Evolutionary conservation across 257 asterid species (phyloP).

Genomic region (Cinchona pubescens): DNA sequence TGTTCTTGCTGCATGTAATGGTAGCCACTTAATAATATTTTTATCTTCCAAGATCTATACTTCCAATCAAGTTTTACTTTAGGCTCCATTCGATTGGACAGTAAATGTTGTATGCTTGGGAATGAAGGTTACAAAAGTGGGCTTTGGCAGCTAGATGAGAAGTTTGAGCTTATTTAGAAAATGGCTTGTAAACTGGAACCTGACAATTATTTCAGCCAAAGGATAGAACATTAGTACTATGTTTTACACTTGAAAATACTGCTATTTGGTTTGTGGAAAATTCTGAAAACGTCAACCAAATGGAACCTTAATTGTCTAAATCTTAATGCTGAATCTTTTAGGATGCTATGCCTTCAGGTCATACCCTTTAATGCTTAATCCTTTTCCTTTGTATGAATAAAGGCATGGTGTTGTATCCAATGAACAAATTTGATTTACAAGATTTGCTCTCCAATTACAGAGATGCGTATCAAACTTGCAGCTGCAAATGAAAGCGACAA

Average conservation of each 20-base stretch:
- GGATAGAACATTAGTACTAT: background rate
- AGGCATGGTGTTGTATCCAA: background rate
- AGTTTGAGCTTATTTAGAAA: background rate
- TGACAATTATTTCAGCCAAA: background rate
- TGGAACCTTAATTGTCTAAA: background rate
- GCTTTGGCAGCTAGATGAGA: background rate
- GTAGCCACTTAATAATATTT: background rate
- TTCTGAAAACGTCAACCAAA: background rate
- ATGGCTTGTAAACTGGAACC: background rate
- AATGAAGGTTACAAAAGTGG: background rate
- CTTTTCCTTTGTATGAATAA: background rate
- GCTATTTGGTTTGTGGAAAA: background rate
- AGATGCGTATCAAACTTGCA: conserved; percentile 59
- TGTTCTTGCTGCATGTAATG: background rate
- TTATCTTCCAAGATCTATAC: background rate
- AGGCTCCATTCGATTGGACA: background rate
- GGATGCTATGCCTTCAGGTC: background rate
- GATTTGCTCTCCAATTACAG: conserved; percentile 37
- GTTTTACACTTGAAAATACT: background rate
- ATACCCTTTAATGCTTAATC: background rate
- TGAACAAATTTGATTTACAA: background rate
- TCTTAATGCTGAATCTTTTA: background rate
- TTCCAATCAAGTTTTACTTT: background rate
- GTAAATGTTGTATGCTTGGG: background rate
- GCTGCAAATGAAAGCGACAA: conserved; percentile 57